Evolutionary conservation across 805 yeast species (phyloP), one percentile per base, ranked within the genome.

Genomic region (Teunomyces kruisii): DNA sequence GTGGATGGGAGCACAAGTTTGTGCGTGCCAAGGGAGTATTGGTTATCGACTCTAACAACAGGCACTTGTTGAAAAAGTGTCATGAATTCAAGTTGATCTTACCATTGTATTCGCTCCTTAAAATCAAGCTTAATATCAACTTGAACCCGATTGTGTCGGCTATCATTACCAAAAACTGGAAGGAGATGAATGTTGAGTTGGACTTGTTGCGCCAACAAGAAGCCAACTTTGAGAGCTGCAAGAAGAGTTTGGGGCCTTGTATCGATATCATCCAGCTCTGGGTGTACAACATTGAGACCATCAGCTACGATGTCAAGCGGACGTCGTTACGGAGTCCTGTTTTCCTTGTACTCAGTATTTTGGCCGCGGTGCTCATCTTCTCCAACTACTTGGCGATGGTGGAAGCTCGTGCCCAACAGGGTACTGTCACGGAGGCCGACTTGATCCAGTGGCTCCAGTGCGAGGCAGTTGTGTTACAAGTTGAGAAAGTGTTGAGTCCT

Each of bases 321-420:
- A 80, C 86, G 0, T 80, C 88, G 1, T 74, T 84, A 27, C 70
- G 89, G 51, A 84, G 92, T 0, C 94, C 94, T 1, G 85, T 85
- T 22, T 85, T 84, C 60, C 83, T 86, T 55, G 75, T 85, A 26
- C 81, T 89, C 0, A 83, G 89, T 58, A 75, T 84, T 22, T 84
- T 84, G 56, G 78, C 84, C 1, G 70, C 89, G 1, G 67, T 82
- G 9, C 64, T 85, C 43, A 66, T 86, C 29, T 74, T 85, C 42
- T 79, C 88, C 2, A 88, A 83, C 54, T 84, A 78, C 54, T 62
- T 86, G 51, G 72, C 75, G 45, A 66, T 74, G 4, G 68, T 84
- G 15, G 94, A 86, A 54, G 33, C n/a, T 8, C 43, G 44, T 37
- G 44, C 39, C 1, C 48, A 48, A n/a, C 49, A 55, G 14, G 53